phyloP scores from a whole-genome alignment of 139 green algal genomes.

The Raphidocelis subcapitata region DNA sequence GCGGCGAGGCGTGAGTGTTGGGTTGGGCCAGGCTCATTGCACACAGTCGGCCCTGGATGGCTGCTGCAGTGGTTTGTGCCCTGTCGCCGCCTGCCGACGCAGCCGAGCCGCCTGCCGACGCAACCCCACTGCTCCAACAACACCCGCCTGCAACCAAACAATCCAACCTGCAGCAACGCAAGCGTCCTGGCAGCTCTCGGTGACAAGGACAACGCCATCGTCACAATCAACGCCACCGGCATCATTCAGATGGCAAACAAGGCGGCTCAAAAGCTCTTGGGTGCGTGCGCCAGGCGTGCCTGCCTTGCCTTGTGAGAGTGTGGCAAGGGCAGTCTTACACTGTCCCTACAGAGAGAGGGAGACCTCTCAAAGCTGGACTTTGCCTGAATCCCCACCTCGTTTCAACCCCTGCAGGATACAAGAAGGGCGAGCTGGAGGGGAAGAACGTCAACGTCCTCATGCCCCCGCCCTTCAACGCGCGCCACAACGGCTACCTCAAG shows the following conservation, averaged over 20 bases:
- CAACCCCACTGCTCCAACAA: background rate
- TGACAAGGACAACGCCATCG: slow-evolving; percentile 33
- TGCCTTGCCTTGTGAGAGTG: too few relatives aligned
- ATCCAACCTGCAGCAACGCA: background rate
- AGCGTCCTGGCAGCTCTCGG: background rate
- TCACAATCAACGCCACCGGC: slow-evolving; percentile 44
- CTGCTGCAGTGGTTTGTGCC: too few relatives aligned
- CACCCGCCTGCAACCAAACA: too few relatives aligned
- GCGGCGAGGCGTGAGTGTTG: background rate
- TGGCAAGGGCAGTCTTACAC: too few relatives aligned
- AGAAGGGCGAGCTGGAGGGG: slow-evolving; percentile 52
- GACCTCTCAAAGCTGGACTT: too few relatives aligned
- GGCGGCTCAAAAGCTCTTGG: slow-evolving; percentile 7
- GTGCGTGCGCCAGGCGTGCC: slow-evolving; percentile 1
- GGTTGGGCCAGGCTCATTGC: background rate
- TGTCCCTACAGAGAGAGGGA: too few relatives aligned
- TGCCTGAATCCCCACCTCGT: too few relatives aligned
- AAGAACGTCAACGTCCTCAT: slow-evolving; percentile 53
- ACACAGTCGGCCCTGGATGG: too few relatives aligned
- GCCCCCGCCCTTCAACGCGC: slow-evolving; percentile 43
- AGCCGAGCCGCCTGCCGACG: too few relatives aligned
- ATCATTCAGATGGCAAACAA: slow-evolving; percentile 39
- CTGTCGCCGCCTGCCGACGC: too few relatives aligned
- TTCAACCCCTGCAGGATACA: slow-evolving; percentile 24
- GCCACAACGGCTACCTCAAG: slow-evolving; percentile 53